Base-by-base conservation (phyloP, 495 filamentous ascomycete genomes). In the Tuber calosporum region DNA sequence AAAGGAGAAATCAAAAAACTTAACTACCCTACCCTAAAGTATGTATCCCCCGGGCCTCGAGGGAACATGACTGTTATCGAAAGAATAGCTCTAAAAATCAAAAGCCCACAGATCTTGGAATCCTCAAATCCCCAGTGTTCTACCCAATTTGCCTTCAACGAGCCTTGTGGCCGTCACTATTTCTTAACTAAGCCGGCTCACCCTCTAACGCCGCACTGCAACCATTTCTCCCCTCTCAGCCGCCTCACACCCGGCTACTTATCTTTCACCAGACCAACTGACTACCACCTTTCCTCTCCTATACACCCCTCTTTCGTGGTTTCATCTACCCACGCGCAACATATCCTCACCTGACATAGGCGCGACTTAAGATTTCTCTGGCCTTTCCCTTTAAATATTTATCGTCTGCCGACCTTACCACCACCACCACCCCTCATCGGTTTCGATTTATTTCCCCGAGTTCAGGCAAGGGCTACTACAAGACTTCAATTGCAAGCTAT, bases 221-320 rank as follows among this genome's bases (percentile, higher is more conserved):
- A 77, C 30, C 67, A 42, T 68, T 71, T 53, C 69, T 67, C 53
- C 53, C 53, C 53, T 62, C 53, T 62, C 53, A 62, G 53, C 53
- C 53, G 53, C 53, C 53, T 62, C 53, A 15, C 53, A 34, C 53
- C 53, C 26, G 53, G 53, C 53, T 62, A 34, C 53, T 17, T 62
- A 62, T 62, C 53, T 62, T 62, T 62, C 53, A 62, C 13, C 26
- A 62, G 53, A 15, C 53, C 53, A 62, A 62, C 53, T 62, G 13
- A 34, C 53, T 30, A 34, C 53, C 53, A 62, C 53, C 53, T 62
- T 26, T 62, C 53, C 53, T 62, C 53, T 62, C 53, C 53, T 30
- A 62, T 62, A 13, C 74, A 77, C 76, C 76, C 76, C 76, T 78
- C 76, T 69, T 77, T 73, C 42, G 74, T 73, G 66, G 73, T 75